Percentiles rank a stretch among this genome's conserved stretches.
Evolutionary conservation across 306 rosid genomes (phyloP).

Genomic region (Ormosia emarginata): DNA sequence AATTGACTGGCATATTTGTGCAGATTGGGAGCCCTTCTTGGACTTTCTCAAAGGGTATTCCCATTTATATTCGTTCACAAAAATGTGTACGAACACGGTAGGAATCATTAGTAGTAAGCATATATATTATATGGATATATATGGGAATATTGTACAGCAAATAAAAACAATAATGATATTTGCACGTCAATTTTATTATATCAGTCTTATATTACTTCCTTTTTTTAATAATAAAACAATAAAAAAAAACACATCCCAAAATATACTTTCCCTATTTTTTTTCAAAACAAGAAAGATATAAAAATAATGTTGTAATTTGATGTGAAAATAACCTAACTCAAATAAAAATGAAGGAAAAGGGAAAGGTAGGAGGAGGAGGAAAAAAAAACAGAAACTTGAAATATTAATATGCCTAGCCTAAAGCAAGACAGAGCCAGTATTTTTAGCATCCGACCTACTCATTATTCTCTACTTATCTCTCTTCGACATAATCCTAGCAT

Average conservation of each 20-base stretch:
- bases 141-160: neutral
- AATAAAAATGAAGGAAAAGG: neutral
- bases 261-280: too few relatives aligned
- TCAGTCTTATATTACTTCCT: too few relatives aligned
- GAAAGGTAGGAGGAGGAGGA: neutral
- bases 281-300: too few relatives aligned
- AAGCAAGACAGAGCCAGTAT: neutral
- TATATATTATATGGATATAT: neutral
- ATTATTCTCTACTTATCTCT: conserved; percentile 49
- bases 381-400: conserved; percentile 1
- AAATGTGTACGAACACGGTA: conserved; percentile 47
- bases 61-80: conserved; percentile 8
- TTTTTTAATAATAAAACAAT: too few relatives aligned
- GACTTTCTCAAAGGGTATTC: conserved; percentile 14
- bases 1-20: conserved; percentile 28
- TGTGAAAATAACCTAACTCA: neutral
- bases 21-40: neutral
- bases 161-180: too few relatives aligned
- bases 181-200: too few relatives aligned
- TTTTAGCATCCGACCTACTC: conserved; percentile 48
- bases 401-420: conserved; percentile 15
- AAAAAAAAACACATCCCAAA: too few relatives aligned
- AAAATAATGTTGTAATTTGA: too few relatives aligned
- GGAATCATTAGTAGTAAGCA: neutral
- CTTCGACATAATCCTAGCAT: conserved; percentile 44